Conservation (phyloP, 257 asterid genomes). For the Solanum verrucosum region DNA sequence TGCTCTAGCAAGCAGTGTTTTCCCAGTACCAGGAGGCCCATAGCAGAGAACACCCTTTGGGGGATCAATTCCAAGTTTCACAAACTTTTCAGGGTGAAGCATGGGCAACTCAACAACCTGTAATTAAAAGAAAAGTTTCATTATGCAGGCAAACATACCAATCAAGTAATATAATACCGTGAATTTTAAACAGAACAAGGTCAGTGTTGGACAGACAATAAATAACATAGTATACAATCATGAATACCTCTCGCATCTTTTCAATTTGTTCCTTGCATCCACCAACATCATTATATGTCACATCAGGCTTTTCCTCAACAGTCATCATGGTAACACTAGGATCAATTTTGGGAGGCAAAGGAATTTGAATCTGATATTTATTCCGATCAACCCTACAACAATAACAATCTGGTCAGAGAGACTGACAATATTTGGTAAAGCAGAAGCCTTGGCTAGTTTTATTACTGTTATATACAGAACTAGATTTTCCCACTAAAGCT, state of each 20-base stretch:
- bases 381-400: constrained; percentile 82
- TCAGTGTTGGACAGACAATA: not conserved
- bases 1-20: constrained; percentile 91
- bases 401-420: constrained; percentile 3
- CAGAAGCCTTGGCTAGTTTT: not conserved
- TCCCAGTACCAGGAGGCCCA: constrained; percentile 99
- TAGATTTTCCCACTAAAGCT: not conserved
- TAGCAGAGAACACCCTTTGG: constrained; percentile 98
- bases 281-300: constrained; percentile 94
- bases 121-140: not conserved
- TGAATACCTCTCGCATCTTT: constrained; percentile 90
- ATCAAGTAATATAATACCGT: not conserved
- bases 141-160: not conserved
- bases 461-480: not conserved
- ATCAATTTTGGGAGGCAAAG: constrained; percentile 95
- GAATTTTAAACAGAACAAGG: not conserved
- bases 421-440: not conserved
- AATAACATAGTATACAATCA: not conserved
- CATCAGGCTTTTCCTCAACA: constrained; percentile 98
- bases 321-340: constrained; percentile 99
- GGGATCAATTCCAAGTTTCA: constrained; percentile 95
- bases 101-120: constrained; percentile 98
- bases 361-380: constrained; percentile 96
- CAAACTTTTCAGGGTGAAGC: constrained; percentile 98
- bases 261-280: constrained; percentile 99